phyloP scores from a whole-genome alignment of 129 eudicot genomes.

The Flaveria robusta region DNA sequence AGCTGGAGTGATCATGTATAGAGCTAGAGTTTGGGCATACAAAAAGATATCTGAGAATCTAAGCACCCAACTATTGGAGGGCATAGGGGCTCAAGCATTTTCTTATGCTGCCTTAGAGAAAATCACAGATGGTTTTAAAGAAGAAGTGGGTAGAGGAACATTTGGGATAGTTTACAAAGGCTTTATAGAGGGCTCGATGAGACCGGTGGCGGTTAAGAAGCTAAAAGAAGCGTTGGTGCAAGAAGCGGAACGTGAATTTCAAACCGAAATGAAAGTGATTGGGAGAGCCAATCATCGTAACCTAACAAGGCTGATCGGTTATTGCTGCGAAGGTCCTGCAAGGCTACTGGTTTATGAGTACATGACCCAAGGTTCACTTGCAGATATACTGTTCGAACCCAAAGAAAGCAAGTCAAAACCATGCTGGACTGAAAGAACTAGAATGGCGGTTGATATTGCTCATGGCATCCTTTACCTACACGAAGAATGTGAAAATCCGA shows the following conservation, averaged over 20 bases:
- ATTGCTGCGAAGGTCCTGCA: conserved; percentile 40
- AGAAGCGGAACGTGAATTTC: conserved; percentile 44
- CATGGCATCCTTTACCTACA: conserved; percentile 36
- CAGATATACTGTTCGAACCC: conserved; percentile 31
- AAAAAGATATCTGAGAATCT: conserved; percentile 5
- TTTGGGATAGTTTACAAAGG: conserved; percentile 55
- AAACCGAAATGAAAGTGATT: conserved; percentile 45
- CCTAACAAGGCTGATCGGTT: conserved; percentile 41
- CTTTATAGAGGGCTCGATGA: conserved; percentile 20
- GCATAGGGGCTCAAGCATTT: conserved; percentile 28
- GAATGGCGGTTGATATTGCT: conserved; percentile 33
- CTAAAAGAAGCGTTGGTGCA: background rate
- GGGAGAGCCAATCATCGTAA: conserved; percentile 52
- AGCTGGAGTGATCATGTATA: conserved; percentile 27
- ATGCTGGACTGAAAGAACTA: conserved; percentile 30
- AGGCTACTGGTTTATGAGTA: conserved; percentile 47
- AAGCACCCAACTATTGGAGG: conserved; percentile 14
- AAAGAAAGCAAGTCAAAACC: conserved; percentile 24
- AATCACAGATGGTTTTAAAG: conserved; percentile 38
- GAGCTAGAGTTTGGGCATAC: conserved; percentile 15
- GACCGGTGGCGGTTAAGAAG: conserved; percentile 44
- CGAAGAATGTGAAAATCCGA: conserved; percentile 39
- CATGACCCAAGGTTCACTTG: conserved; percentile 56
- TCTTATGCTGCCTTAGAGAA: conserved; percentile 39
- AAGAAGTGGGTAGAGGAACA: conserved; percentile 49